Evolutionary conservation across 2,329 filamentous ascomycete species (phyloP), one percentile per base, ranked within the genome.

Genomic region (Cercospora sojina): DNA sequence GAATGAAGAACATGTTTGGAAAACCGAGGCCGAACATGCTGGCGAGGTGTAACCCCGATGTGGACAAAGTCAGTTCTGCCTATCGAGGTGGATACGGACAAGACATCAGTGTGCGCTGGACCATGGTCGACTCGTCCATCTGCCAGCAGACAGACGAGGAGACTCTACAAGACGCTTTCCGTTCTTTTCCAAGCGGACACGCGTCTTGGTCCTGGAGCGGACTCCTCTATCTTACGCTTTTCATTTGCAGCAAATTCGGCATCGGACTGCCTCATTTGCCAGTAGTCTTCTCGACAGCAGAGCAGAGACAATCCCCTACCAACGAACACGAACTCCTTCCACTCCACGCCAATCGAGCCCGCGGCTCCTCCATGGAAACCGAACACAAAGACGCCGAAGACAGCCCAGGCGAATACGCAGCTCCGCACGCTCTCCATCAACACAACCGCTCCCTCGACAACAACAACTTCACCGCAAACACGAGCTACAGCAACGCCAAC

Each of bases 191-290:
- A 0, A 91, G 88, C 63, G 91, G 91, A 0, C 91, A 94, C 80
- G 81, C 90, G 25, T 92, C 89, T 47, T 85, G 90, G 68, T 86
- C 91, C 4, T 92, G 91, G 72, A 89, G 90, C 10, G 93, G 93
- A 0, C 82, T 97, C 61, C 86, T 93, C 62, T 97, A 97, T 77
- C 85, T 97, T 16, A 90, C 90, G 1, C 86, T 98, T 59, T 97
- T 93, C 83, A 85, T 98, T 23, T 92, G 91, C 71, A 91, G 89
- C 79, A 94, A 93, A 77, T 91, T 94, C 74, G 86, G 88, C 66
- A 88, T 93, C 68, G 89, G 87, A 9, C 84, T 92, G 32, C 91
- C 91, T 1, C 91, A 89, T 77, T 85, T 91, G 9, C 72, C 83
- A 85, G 6, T 83, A n/a, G 43, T 65, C 20, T 49, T 61, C 12